Evolutionary conservation across 2,329 filamentous ascomycete genomes (phyloP), one percentile per base, ranked within the genome.

Genomic region (Penicillium sp.): DNA sequence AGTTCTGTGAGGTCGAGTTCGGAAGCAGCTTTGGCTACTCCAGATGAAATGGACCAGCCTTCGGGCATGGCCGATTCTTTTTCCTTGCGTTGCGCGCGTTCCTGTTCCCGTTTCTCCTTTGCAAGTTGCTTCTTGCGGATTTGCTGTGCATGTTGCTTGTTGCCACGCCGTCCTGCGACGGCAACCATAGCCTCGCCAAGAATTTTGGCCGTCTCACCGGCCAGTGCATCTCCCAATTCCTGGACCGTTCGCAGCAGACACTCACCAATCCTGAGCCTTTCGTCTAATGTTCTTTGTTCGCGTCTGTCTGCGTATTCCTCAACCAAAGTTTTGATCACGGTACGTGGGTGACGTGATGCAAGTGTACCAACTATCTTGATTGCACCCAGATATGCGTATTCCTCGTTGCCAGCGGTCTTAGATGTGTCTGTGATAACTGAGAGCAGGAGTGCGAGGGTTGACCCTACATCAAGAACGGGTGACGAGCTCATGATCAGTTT

Each of bases 351-450:
- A 27, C 69, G 69, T 4, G 76, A 75, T 15, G 77, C 75, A 12
- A 79, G 57, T 10, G 67, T 70, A 9, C 75, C 75, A 23, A 78
- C 72, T 7, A 75, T 61, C 45, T 76, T 78, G 52, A 78, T 76
- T 25, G 75, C 76, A 45, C 77, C 77, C 6, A 78, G 65, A 50
- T 79, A 78, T 48, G 78, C 71, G 55, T 76, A 79, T 61, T 78
- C 76, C 46, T 79, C 77, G 19, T 71, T 73, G 17, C 67, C 62
- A 1, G 66, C 57, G 8, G 69, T 60, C 50, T 71, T 71, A 0
- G 72, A 71, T 12, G 68, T 61, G 47, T 72, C 73, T 3, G 69
- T 73, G 33, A 78, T 68, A 9, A 78, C 65, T 2, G 76, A 77
- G 21, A 78, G 58, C 2, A 79, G 69, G 2, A 78, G 68, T 0